These are phyloP conservation scores for Zygoascus bituminiphila DNA, from an alignment of 805 yeast genomes.

Conservation along the genomic window DNA sequence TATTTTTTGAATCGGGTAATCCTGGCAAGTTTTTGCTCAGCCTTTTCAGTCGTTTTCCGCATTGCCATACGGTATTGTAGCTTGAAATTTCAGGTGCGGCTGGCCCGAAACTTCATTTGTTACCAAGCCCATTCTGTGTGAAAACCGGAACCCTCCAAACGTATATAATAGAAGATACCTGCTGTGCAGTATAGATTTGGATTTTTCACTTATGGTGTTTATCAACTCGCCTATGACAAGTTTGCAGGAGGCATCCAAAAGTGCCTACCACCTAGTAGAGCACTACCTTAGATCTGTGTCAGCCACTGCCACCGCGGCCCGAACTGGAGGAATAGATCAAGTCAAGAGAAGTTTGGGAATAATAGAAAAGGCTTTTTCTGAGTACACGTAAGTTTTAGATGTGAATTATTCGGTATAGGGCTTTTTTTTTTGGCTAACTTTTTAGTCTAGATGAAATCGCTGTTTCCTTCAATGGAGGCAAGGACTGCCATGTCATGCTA, in stretches of 20 bases:
- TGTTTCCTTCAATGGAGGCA: slow-evolving; percentile 90
- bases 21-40: no score
- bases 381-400: slow-evolving; percentile 16
- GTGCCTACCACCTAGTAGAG: slow-evolving; percentile 11
- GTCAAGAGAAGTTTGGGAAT: slow-evolving; percentile 22
- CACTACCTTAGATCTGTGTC: slow-evolving; percentile 8
- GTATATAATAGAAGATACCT: no score
- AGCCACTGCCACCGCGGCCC: not conserved
- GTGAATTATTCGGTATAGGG: not conserved
- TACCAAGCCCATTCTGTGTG: no score
- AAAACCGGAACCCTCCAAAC: no score
- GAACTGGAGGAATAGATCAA: slow-evolving; percentile 17
- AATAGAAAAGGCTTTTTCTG: slow-evolving; percentile 22
- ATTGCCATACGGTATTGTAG: no score
- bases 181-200: no score
- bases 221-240: not conserved
- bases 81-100: no score
- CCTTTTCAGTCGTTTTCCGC: no score
- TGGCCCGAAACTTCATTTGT: no score
- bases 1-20: no score
- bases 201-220: not conserved
- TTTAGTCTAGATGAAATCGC: slow-evolving; percentile 33
- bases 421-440: not conserved
- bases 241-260: not conserved
- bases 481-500: slow-evolving; percentile 89